Conservation (phyloP, 2,329 filamentous ascomycete genomes). For the Colletotrichum sublineola region DNA sequence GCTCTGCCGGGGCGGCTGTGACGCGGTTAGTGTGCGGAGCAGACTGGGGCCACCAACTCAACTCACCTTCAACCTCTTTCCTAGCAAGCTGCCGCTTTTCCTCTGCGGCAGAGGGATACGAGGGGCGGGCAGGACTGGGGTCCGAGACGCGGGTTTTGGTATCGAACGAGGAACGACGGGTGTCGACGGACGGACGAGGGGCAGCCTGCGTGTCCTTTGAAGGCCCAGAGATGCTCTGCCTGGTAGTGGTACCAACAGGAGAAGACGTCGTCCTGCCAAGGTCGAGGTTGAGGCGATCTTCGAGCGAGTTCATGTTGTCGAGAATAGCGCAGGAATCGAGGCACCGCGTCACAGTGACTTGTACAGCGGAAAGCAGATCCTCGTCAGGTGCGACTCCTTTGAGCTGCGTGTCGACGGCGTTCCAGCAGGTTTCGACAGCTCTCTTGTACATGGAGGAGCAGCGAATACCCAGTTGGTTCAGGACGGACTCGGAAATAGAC, state of each 20-base stretch:
- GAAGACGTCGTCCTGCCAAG: slow-evolving; percentile 48
- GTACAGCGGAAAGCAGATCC: slow-evolving; percentile 65
- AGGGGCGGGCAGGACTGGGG: slow-evolving; percentile 20
- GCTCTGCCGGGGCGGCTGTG: slow-evolving; percentile 17
- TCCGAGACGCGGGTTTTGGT: slow-evolving; percentile 27
- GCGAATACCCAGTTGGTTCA: slow-evolving; percentile 73
- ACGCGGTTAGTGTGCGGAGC: background rate
- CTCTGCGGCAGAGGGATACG: slow-evolving; percentile 35
- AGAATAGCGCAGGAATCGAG: slow-evolving; percentile 73
- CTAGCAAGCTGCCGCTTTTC: slow-evolving; percentile 36
- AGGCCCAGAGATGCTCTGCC: slow-evolving; percentile 28
- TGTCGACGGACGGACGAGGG: slow-evolving; percentile 51
- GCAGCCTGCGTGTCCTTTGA: slow-evolving; percentile 30
- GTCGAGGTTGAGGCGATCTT: slow-evolving; percentile 66
- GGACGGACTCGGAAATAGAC: slow-evolving; percentile 70
- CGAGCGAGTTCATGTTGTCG: slow-evolving; percentile 69
- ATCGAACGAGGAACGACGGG: slow-evolving; percentile 52
- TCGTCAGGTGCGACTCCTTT: slow-evolving; percentile 61
- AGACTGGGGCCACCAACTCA: too few species aligned
- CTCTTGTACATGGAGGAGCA: slow-evolving; percentile 83
- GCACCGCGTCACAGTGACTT: slow-evolving; percentile 68
- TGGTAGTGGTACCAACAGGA: slow-evolving; percentile 8
- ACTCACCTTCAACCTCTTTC: slow-evolving; percentile 15
- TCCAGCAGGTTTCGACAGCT: slow-evolving; percentile 79
- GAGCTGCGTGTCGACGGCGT: slow-evolving; percentile 75